phyloP scores from a whole-genome alignment of 257 asterid genomes.

The Solanum infundibuliforme region DNA sequence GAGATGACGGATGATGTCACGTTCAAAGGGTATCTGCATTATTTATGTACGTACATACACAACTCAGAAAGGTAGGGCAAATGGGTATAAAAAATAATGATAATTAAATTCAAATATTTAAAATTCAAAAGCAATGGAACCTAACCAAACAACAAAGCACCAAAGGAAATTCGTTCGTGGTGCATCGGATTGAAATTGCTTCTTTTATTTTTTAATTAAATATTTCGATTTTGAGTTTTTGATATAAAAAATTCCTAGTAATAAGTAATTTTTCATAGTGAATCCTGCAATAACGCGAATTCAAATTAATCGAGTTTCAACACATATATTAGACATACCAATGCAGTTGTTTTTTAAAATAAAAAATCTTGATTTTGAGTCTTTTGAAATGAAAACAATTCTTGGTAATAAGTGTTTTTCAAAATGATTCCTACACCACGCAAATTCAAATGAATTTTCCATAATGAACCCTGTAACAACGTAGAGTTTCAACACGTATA shows the following conservation, averaged over 20 bases:
- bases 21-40: neutral
- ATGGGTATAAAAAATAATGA: neutral
- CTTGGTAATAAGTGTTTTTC: too few relatives aligned
- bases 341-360: too few relatives aligned
- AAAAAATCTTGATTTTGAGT: too few relatives aligned
- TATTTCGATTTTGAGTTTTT: neutral
- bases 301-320: too few relatives aligned
- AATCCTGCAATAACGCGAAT: too few relatives aligned
- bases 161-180: neutral
- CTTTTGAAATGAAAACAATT: neutral
- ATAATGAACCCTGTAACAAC: neutral
- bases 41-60: neutral
- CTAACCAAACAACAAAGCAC: neutral
- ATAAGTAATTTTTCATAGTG: too few relatives aligned
- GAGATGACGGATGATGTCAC: neutral
- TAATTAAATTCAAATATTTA: neutral
- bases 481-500: too few relatives aligned
- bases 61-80: neutral
- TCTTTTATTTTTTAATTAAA: neutral
- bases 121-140: neutral
- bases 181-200: rapidly evolving
- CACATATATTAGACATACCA: neutral
- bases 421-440: neutral
- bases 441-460: neutral
- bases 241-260: too few relatives aligned